Percentiles rank a stretch among this genome's conserved stretches.
These are phyloP conservation scores for Phlebiopsis gigantea DNA, from an alignment of 768 basidiomycete genomes.

Conservation along the genomic window DNA sequence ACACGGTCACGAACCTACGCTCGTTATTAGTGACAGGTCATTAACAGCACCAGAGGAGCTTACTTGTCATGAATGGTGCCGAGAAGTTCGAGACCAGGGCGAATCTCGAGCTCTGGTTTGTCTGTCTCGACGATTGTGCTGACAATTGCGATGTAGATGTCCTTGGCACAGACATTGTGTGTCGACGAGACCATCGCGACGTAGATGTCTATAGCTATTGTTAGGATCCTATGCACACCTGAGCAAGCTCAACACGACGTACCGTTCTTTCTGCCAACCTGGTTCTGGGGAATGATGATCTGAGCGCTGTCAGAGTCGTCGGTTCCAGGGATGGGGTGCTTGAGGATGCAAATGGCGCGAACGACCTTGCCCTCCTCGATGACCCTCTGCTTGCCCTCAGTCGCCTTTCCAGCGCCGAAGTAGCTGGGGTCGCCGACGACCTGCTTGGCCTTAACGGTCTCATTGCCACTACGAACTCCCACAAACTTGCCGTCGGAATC, in stretches of 20 bases:
- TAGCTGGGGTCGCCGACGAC: conserved; percentile 98
- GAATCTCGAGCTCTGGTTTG: conserved; percentile 86
- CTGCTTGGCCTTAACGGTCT: conserved; percentile 95
- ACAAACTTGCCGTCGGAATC: conserved; percentile 84
- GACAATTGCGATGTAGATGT: conserved; percentile 94
- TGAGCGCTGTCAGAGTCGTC: conserved; percentile 94
- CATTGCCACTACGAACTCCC: conserved; percentile 83
- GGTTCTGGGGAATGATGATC: conserved; percentile 98
- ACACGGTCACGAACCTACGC: conserved; percentile 82
- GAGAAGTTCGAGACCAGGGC: conserved; percentile 86
- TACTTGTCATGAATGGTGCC: conserved; percentile 94
- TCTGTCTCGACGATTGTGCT: conserved; percentile 97
- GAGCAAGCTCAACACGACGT: conserved; percentile 23
- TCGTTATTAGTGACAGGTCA: not conserved
- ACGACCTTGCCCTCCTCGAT: conserved; percentile 93
- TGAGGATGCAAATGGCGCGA: conserved; percentile 94
- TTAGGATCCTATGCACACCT: conserved; percentile 1
- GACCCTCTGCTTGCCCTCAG: conserved; percentile 78
- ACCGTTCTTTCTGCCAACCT: conserved; percentile 92
- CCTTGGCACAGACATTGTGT: conserved; percentile 96
- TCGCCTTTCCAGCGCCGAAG: conserved; percentile 71
- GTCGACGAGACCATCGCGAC: conserved; percentile 96
- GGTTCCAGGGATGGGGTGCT: conserved; percentile 97
- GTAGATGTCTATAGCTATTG: conserved; percentile 78
- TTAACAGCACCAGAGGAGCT: conserved; percentile 18